Percentiles rank a stretch among this genome's conserved stretches.
Conservation (phyloP, 176 grass and related monocot genomes). For the Oryza brachyantha region DNA sequence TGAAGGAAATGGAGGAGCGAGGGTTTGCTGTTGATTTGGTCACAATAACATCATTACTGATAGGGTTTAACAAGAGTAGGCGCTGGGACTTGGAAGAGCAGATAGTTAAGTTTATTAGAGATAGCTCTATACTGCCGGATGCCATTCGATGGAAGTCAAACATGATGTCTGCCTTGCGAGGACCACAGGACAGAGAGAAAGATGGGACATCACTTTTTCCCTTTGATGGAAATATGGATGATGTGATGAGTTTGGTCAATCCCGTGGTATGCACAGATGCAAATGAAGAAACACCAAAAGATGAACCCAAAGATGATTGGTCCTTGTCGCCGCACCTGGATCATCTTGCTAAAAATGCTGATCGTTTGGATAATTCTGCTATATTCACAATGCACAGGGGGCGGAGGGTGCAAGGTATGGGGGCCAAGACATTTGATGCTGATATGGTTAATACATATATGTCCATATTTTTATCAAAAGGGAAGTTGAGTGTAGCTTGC, state of each 20-base stretch:
- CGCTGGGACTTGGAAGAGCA: conserved; percentile 72
- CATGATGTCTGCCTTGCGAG: conserved; percentile 66
- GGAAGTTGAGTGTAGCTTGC: conserved; percentile 87
- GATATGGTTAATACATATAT: conserved; percentile 96
- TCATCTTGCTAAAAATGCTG: conserved; percentile 48
- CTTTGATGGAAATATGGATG: conserved; percentile 57
- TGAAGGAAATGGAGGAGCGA: conserved; percentile 82
- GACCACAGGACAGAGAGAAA: conserved; percentile 65
- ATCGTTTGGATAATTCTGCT: conserved; percentile 45
- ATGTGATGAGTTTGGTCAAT: conserved; percentile 62
- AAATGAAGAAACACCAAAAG: conserved; percentile 24
- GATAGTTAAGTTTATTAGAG: conserved; percentile 74
- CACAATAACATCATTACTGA: conserved; percentile 74
- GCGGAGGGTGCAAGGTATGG: conserved; percentile 62
- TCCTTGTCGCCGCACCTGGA: conserved; percentile 83
- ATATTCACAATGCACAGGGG: conserved; percentile 54
- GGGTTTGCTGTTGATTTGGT: conserved; percentile 83
- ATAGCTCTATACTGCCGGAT: conserved; percentile 51
- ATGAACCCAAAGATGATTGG: conserved; percentile 70
- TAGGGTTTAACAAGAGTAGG: conserved; percentile 66
- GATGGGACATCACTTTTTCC: conserved; percentile 67
- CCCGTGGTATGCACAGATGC: conserved; percentile 29
- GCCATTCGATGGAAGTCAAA: conserved; percentile 72
- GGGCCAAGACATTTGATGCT: conserved; percentile 65
- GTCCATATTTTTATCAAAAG: conserved; percentile 88